These are phyloP conservation scores for Arthroderma sp. DNA, from an alignment of 2,329 filamentous ascomycete genomes.

Conservation along the genomic window DNA sequence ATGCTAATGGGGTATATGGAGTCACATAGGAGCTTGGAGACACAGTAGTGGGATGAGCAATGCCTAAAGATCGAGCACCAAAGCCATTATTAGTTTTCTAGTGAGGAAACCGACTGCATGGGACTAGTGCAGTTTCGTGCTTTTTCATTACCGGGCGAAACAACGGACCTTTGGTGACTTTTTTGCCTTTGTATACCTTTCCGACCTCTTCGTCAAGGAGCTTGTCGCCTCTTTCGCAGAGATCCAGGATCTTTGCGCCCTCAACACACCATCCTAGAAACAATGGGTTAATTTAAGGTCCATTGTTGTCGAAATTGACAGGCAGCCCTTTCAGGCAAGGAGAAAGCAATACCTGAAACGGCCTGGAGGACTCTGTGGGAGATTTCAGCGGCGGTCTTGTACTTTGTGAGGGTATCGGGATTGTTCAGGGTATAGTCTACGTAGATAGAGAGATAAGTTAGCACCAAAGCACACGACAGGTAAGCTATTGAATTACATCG, in stretches of 20 bases:
- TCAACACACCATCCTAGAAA: conserved; percentile 54
- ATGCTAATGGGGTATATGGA: conserved; percentile 82
- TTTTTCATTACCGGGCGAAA: not conserved
- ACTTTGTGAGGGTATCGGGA: conserved; percentile 94
- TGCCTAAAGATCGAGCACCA: conserved; percentile 40
- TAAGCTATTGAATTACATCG: too few relatives aligned
- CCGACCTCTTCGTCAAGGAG: conserved; percentile 81
- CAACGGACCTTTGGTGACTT: conserved; percentile 70
- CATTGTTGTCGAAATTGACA: not conserved
- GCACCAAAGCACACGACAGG: not conserved
- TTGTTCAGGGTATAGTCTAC: conserved; percentile 81
- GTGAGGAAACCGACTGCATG: too few relatives aligned
- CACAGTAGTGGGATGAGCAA: conserved; percentile 87
- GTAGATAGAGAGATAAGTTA: not conserved
- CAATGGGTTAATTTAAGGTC: conserved; percentile 4
- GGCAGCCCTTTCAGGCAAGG: not conserved
- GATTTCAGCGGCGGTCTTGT: conserved; percentile 92
- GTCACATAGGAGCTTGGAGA: conserved; percentile 91
- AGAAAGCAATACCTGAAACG: conserved; percentile 45
- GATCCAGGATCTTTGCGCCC: conserved; percentile 80
- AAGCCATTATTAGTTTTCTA: not conserved
- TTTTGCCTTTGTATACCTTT: conserved; percentile 98
- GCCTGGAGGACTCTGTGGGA: conserved; percentile 89
- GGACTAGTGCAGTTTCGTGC: not conserved
- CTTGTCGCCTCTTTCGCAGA: conserved; percentile 94